Evolutionary conservation across 1,284 basidiomycete species (phyloP).

Genomic region (Ceratobasidium sp.): DNA sequence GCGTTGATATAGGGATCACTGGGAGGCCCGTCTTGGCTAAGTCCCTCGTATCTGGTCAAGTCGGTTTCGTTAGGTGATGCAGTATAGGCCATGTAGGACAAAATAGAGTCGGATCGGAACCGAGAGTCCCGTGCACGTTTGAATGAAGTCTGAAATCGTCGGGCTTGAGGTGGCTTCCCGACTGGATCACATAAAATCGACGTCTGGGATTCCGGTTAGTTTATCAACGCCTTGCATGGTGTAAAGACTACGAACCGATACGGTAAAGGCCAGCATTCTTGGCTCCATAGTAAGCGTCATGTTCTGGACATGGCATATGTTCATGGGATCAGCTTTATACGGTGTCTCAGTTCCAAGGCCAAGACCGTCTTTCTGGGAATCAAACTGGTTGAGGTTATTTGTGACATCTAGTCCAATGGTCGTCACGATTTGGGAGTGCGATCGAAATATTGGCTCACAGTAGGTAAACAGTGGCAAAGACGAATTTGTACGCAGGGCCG

Average conservation of each 20-base stretch:
- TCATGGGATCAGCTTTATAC: constrained; percentile 8
- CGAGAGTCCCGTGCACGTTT: background rate
- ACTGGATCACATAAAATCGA: background rate
- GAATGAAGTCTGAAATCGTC: background rate
- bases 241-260: background rate
- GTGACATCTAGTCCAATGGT: background rate
- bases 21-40: background rate
- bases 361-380: too few species aligned
- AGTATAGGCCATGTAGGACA: constrained; percentile 5
- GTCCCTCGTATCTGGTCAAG: background rate
- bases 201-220: background rate
- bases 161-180: background rate
- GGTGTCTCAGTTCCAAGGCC: too few species aligned
- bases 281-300: constrained; percentile 10
- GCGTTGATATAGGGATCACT: background rate
- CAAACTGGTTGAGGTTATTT: background rate
- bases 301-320: constrained; percentile 10
- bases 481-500: background rate
- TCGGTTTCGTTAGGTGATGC: background rate
- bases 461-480: background rate
- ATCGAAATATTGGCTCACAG: too few species aligned
- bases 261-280: background rate
- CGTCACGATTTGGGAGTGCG: too few species aligned
- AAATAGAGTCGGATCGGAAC: background rate
- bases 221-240: background rate